Base-by-base conservation (phyloP, 805 yeast genomes). In the Brettanomyces nanus region DNA sequence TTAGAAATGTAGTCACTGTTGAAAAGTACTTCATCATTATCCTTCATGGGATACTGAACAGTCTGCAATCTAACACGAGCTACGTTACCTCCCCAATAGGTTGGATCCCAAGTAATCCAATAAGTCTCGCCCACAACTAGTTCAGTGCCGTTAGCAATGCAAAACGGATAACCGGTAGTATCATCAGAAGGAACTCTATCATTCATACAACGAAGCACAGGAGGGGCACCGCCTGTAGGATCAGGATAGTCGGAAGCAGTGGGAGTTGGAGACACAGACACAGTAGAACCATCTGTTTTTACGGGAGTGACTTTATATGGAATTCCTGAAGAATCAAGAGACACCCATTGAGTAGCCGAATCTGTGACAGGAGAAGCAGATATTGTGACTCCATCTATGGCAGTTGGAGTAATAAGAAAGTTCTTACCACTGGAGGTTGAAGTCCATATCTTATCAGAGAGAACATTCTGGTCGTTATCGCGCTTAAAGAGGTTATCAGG, bases 321-420 rank as follows among this genome's bases (percentile, higher is more conserved):
- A 21, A 65, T 66, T 44, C 73, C 73, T 4, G 67, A 61, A 14
- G 52, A 48, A 41, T 68, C 73, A 15, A 68, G 51, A 6, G 71
- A 65, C 20, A 52, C 62, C 73, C 73, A 68, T 3, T 56, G 56
- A 7, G 72, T 65, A 4, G 67, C 56, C 15, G 61, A 50, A 22
- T 41, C 34, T 2, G 62, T 45, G 9, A 59, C 54, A 26, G 73
- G 71, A 2, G 69, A 62, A 15, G 61, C 63, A 32, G 62, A 56
- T 3, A 60, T 40, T 2, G 80, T 73, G 13, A 75, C 78, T 27
- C 77, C 78, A 33, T 68, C 73, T 44, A 73, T 67, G 31, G 80
- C 80, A 3, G 61, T 56, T 22, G 61, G 61, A 18, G 59, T 54
- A 18, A 58, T 45, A n/a, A 30, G 14, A 11, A 51, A 36, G 4